Percentiles rank a stretch among this genome's conserved stretches.
Conservation (phyloP, 1,139 yeast species). For the Saccharomyces hybrid region DNA sequence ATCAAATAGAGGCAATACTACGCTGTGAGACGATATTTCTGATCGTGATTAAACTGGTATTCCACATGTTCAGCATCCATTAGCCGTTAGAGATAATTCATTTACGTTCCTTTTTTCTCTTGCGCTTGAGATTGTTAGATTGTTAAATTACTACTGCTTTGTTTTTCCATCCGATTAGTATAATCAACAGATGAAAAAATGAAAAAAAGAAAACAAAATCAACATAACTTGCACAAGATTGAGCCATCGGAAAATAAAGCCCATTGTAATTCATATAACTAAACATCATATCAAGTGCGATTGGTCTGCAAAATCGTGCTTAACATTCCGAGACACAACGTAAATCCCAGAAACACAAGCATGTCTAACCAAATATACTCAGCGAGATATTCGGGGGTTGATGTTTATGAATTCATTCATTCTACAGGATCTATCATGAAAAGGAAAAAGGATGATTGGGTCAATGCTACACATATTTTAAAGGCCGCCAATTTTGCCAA, state of each 20-base stretch:
- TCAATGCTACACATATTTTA: conserved; percentile 94
- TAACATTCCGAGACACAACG: not conserved
- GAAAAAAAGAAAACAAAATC: not conserved
- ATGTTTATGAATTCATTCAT: conserved; percentile 79
- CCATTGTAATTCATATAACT: not conserved
- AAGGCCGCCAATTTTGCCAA: conserved; percentile 94
- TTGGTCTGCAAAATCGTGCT: not conserved
- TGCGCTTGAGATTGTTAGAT: not conserved
- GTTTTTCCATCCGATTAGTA: not conserved
- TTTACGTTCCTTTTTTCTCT: not conserved
- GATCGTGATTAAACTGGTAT: not conserved
- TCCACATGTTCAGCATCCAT: too few relatives aligned
- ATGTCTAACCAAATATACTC: conserved; percentile 47
- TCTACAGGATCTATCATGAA: conserved; percentile 90
- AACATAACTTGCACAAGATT: not conserved
- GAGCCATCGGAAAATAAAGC: not conserved
- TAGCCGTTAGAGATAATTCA: not conserved
- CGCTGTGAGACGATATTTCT: too few relatives aligned
- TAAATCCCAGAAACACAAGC: not conserved
- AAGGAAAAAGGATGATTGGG: conserved; percentile 86
- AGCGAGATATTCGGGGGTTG: conserved; percentile 79
- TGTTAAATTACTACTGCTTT: not conserved
- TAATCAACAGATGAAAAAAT: not conserved
- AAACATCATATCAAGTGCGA: not conserved
- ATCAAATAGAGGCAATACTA: not conserved